Percentiles rank a stretch among this genome's conserved stretches.
These are phyloP conservation scores for Leptosphaerulina australis DNA, from an alignment of 2,329 filamentous ascomycete genomes.

Conservation along the genomic window DNA sequence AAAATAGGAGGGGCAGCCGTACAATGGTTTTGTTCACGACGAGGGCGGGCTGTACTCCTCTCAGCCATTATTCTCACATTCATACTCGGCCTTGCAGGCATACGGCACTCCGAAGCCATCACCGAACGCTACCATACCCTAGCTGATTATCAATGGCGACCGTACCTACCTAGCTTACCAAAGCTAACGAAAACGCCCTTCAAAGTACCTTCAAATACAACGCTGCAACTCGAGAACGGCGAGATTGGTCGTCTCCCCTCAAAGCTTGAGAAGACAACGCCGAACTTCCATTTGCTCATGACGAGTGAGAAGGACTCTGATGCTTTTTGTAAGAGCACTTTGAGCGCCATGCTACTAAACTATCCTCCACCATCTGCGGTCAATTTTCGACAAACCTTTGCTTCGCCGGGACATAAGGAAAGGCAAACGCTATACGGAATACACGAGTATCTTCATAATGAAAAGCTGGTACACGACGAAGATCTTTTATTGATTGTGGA, in stretches of 20 bases:
- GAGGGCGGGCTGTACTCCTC: constrained; percentile 37
- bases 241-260: constrained; percentile 35
- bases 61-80: constrained; percentile 26
- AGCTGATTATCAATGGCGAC: constrained; percentile 41
- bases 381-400: constrained; percentile 48
- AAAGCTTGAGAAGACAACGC: constrained; percentile 41
- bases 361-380: constrained; percentile 65
- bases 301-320: constrained; percentile 55
- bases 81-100: constrained; percentile 23
- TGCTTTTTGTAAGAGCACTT: constrained; percentile 62
- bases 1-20: constrained; percentile 37
- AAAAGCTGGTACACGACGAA: constrained; percentile 58
- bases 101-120: constrained; percentile 27
- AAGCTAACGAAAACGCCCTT: constrained; percentile 36
- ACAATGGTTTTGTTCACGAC: constrained; percentile 38
- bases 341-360: constrained; percentile 63
- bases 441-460: constrained; percentile 56
- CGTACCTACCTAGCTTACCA: constrained; percentile 32
- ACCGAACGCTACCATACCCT: constrained; percentile 35
- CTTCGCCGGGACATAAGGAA: constrained; percentile 44
- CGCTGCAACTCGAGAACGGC: constrained; percentile 44
- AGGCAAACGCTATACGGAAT: constrained; percentile 55
- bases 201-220: constrained; percentile 42
- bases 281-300: constrained; percentile 62
- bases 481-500: constrained; percentile 70